Percentiles rank a stretch among this genome's conserved stretches.
Conservation (phyloP, 768 basidiomycete species). For the Boletus subparvulus region DNA sequence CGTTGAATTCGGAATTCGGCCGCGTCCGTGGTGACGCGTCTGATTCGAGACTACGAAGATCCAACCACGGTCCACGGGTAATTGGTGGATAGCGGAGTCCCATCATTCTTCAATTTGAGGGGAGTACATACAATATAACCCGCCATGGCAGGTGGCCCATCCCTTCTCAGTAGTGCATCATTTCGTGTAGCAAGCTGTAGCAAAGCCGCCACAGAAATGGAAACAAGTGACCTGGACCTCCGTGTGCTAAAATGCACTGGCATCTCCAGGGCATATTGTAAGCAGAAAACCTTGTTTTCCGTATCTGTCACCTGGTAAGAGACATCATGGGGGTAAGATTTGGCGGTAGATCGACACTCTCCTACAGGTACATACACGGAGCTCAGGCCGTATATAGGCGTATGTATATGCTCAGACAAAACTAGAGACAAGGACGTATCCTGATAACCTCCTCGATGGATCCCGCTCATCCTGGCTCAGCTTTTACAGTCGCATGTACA, state of each 20-base stretch:
- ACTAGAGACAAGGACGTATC: not conserved
- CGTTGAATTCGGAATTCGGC: too few species aligned
- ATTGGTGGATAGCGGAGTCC: not conserved
- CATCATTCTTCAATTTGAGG: too few species aligned
- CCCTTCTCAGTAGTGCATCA: not conserved
- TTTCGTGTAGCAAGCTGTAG: not conserved
- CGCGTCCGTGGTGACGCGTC: too few species aligned
- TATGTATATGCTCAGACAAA: not conserved
- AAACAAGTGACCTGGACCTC: not conserved
- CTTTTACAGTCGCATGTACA: not conserved
- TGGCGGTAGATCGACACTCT: not conserved
- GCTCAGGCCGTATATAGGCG: not conserved
- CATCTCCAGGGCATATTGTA: not conserved
- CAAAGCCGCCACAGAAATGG: not conserved
- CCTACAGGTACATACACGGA: not conserved
- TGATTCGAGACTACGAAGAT: too few species aligned
- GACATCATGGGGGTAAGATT: not conserved
- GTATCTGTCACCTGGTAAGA: not conserved
- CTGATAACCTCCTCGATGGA: not conserved
- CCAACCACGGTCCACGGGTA: not conserved
- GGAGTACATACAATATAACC: not conserved
- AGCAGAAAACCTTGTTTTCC: not conserved
- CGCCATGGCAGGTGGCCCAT: not conserved
- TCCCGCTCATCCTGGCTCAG: constrained; percentile 10
- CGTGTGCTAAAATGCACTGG: too few species aligned